A percentile compares a stretch with the other conserved stretches of the same genome.
Conservation (phyloP, 129 eudicot genomes). For the Apium graveolens region DNA sequence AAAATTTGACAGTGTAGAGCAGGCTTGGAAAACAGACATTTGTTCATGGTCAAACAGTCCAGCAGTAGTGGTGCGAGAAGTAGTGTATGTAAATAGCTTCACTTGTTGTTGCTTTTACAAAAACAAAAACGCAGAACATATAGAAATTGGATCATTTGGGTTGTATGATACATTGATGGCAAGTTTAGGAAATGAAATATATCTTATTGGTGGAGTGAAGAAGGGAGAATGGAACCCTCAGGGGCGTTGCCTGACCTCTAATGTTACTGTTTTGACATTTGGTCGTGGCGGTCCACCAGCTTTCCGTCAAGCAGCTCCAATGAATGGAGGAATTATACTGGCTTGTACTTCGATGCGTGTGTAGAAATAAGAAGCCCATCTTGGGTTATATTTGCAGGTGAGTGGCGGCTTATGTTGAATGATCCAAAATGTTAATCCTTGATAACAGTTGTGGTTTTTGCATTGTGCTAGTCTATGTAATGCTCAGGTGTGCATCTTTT, state of each 20-base stretch:
- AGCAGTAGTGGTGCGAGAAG: neutral
- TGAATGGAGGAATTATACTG: constrained; percentile 74
- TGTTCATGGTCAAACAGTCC: neutral
- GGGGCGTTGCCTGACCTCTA: too few species aligned
- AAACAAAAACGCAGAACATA: neutral
- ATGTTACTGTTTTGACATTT: constrained; percentile 66
- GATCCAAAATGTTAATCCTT: too few species aligned
- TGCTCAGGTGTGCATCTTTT: too few species aligned
- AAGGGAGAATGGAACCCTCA: too few species aligned
- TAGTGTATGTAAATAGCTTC: too few species aligned
- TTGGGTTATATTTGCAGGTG: too few species aligned
- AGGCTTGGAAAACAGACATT: constrained; percentile 34
- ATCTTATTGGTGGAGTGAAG: constrained; percentile 84
- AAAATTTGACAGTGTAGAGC: constrained; percentile 35
- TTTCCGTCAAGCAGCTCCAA: constrained; percentile 61
- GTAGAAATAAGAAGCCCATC: constrained; percentile 19
- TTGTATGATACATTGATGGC: constrained; percentile 31
- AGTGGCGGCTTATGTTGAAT: too few species aligned
- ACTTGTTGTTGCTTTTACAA: too few species aligned
- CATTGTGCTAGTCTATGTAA: too few species aligned
- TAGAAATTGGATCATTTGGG: constrained; percentile 37
- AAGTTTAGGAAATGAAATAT: constrained; percentile 14
- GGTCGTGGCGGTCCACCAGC: constrained; percentile 44
- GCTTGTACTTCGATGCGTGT: constrained; percentile 74
- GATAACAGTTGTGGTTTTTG: too few species aligned